Conservation (phyloP, 1,284 basidiomycete genomes). For the Ceratobasidium sp. region DNA sequence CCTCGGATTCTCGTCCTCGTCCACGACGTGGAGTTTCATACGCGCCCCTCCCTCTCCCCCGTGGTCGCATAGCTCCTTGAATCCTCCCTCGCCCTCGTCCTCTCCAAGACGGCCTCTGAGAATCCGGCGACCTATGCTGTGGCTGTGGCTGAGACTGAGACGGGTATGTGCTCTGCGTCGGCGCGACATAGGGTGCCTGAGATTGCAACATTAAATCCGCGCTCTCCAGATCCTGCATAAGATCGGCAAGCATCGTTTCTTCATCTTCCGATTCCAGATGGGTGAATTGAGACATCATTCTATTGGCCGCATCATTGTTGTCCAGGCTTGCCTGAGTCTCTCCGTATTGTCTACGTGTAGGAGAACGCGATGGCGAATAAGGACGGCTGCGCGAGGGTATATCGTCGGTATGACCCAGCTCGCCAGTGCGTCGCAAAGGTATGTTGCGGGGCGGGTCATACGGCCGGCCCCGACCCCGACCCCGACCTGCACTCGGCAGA, state of each 20-base stretch:
- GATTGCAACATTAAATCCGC: conserved; percentile 24
- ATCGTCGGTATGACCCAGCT: neutral
- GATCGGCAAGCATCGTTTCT: conserved; percentile 6
- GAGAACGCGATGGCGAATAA: neutral
- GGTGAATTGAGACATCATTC: conserved; percentile 28
- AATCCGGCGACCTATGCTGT: no score
- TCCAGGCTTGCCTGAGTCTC: neutral
- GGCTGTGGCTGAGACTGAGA: neutral
- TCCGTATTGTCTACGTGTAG: neutral
- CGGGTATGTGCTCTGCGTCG: conserved; percentile 10
- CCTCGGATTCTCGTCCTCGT: no score
- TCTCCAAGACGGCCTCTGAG: no score
- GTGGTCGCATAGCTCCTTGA: no score
- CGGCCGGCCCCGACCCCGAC: neutral
- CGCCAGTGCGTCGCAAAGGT: conserved; percentile 9
- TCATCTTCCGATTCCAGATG: conserved; percentile 27
- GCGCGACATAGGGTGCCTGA: conserved; percentile 17
- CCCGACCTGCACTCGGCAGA: neutral
- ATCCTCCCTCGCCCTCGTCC: no score
- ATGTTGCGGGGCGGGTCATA: neutral
- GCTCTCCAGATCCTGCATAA: conserved; percentile 14
- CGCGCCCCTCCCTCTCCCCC: no score
- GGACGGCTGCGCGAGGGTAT: neutral
- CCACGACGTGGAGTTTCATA: no score
- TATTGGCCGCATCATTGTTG: neutral